Base-by-base conservation (phyloP, 2,329 filamentous ascomycete species). In the Fusarium denticulatum region DNA sequence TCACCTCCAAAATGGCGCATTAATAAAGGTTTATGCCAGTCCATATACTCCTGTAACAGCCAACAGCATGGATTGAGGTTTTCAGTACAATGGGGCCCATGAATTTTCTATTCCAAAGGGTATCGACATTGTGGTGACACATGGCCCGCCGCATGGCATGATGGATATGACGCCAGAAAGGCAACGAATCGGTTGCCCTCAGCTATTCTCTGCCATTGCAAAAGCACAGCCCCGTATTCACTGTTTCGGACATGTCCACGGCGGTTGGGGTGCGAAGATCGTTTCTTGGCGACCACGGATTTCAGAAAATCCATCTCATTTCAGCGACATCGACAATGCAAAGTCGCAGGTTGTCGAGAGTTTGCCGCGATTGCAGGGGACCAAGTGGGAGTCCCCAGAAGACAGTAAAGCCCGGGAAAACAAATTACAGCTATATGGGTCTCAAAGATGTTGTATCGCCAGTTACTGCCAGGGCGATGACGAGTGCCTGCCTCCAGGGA, bases 321-420 rank as follows among this genome's bases (percentile, higher is more conserved):
- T 88, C 28, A 85, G 81, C 0, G 84, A 85, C 50, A 86, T 88
- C 26, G 84, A 89, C 57, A 84, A 89, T 53, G 82, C 79, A 0
- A 74, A 73, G 6, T 87, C 86, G 0, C 15, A 60, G 1, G 47
- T 83, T 0, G 67, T 89, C 1, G 81, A 82, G 28, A 83, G 60
- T 3, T 74, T 86, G 14, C 63, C 40, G 43, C 42, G 20, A 36
- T n/a, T 76, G 0, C 63, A 42, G 0, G 67, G 30, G 3, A 47
- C 60, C 11, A 47, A 58, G 3, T 60, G 64, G 10, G 58, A 76
- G 39, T 43, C 57, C 7, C 6, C 14, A 6, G 32, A 52, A 20
- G 65, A 61, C 6, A 64, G 4, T 1, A 24, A 58, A 9, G 11
- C 12, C 14, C 24, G 68, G 1, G 7, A 56, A 42, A 11, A 42